phyloP scores from a whole-genome alignment of 2,329 filamentous ascomycete genomes.

The Scortechinia acanthostroma region DNA sequence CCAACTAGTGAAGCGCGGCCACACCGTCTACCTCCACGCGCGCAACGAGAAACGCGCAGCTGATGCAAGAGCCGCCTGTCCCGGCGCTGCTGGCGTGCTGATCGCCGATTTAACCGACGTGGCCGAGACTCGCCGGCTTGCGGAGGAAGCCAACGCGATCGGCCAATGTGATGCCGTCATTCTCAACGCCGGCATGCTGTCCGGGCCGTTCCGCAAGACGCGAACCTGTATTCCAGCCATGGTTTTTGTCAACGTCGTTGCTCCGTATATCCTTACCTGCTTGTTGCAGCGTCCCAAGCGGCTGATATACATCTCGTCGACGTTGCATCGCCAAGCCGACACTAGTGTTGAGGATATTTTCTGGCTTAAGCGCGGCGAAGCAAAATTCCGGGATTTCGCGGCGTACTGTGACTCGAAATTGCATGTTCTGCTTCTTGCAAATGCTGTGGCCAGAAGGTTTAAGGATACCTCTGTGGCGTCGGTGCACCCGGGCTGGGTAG shows the following conservation, averaged over 20 bases:
- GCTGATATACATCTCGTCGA: constrained; percentile 41
- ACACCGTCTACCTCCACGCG: constrained; percentile 46
- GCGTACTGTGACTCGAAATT: constrained; percentile 47
- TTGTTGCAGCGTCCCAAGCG: constrained; percentile 37
- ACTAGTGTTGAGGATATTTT: constrained; percentile 18
- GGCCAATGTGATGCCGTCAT: constrained; percentile 45
- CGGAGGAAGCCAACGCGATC: constrained; percentile 35
- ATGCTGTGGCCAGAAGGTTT: constrained; percentile 39
- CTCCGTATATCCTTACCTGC: constrained; percentile 46
- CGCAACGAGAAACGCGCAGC: constrained; percentile 42
- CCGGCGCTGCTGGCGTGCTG: constrained; percentile 38
- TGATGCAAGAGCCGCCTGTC: constrained; percentile 35
- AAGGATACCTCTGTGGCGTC: constrained; percentile 32
- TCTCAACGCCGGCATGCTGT: constrained; percentile 43
- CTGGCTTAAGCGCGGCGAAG: constrained; percentile 26
- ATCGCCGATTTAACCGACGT: constrained; percentile 43
- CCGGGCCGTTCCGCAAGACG: no score
- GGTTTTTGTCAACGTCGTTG: constrained; percentile 46
- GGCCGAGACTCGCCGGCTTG: constrained; percentile 38
- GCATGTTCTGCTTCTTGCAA: constrained; percentile 45
- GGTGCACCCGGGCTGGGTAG: constrained; percentile 43
- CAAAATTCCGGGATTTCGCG: no score
- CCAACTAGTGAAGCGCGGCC: constrained; percentile 37
- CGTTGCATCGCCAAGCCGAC: constrained; percentile 38
- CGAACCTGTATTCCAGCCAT: no score